Evolutionary conservation across 306 rosid genomes (phyloP).

Genomic region (Vachellia collinsii): DNA sequence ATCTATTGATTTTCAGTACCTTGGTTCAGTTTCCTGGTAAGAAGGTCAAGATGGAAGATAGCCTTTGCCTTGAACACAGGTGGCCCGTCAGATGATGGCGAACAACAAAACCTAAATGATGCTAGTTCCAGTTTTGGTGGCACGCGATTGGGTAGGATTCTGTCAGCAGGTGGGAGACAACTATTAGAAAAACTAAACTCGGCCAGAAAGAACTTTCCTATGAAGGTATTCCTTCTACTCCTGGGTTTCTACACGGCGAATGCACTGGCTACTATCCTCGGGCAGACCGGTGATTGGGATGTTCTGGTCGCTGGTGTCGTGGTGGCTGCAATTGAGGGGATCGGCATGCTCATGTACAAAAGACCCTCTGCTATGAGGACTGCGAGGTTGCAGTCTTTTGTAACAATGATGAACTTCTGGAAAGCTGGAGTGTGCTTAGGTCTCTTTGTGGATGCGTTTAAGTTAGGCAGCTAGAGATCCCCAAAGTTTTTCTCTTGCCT

Average conservation of each 20-base stretch:
- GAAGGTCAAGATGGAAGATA: constrained; percentile 60
- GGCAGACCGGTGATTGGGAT: constrained; percentile 98
- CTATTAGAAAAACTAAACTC: constrained; percentile 80
- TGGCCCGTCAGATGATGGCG: constrained; percentile 69
- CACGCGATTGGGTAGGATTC: constrained; percentile 91
- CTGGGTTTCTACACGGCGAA: constrained; percentile 98
- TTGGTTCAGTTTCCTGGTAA: constrained; percentile 60
- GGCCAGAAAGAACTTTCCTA: constrained; percentile 83
- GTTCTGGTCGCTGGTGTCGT: constrained; percentile 95
- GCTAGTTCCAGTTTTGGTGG: constrained; percentile 65
- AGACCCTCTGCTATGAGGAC: constrained; percentile 58
- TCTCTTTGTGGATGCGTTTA: constrained; percentile 95
- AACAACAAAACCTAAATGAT: constrained; percentile 59
- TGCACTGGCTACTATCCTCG: constrained; percentile 94
- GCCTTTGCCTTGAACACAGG: constrained; percentile 85
- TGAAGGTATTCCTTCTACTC: constrained; percentile 88
- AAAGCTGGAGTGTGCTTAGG: constrained; percentile 99
- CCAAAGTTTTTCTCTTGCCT: constrained; percentile 2
- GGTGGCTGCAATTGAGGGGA: constrained; percentile 94
- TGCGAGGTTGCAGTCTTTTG: constrained; percentile 74
- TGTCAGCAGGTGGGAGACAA: constrained; percentile 80
- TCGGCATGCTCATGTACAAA: constrained; percentile 87
- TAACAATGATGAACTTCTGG: constrained; percentile 83
- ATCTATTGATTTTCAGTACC: constrained; percentile 33
- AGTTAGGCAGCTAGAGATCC: constrained; percentile 75